phyloP scores from a whole-genome alignment of 192 early-diverging fungal genomes.

The Backusella macrospora region DNA sequence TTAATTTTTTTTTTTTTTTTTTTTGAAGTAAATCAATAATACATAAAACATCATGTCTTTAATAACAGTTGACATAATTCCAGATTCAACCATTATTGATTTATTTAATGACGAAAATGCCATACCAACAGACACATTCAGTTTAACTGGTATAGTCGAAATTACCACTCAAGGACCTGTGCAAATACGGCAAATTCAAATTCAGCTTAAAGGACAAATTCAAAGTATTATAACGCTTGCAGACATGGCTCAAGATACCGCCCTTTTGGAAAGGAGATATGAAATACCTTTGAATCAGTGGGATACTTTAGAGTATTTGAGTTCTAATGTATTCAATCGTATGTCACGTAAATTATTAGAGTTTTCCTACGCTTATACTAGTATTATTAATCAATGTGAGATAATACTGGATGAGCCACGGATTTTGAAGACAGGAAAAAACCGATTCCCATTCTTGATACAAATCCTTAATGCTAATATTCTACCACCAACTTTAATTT shows the following conservation, averaged over 20 bases:
- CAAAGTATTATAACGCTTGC: neutral
- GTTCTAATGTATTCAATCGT: neutral
- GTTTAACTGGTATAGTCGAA: slow-evolving; percentile 10
- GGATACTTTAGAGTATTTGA: neutral
- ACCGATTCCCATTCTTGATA: neutral
- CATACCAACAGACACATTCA: neutral
- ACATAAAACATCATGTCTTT: neutral
- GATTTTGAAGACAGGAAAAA: neutral
- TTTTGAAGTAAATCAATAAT: slow-evolving; percentile 1
- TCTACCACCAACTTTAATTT: neutral
- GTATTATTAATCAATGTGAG: slow-evolving; percentile 6
- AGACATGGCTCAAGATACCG: neutral
- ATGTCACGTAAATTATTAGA: slow-evolving; percentile 8
- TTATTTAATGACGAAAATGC: neutral
- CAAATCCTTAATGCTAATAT: neutral
- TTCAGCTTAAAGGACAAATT: neutral
- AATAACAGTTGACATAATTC: slow-evolving; percentile 8
- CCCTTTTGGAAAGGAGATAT: neutral
- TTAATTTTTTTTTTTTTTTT: neutral
- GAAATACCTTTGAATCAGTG: slow-evolving; percentile 10
- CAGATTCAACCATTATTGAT: neutral
- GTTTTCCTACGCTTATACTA: neutral
- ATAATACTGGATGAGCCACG: slow-evolving; percentile 2
- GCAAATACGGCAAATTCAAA: neutral
- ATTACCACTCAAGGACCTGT: neutral